Conservation (phyloP, 2,329 filamentous ascomycete genomes). For the Arthrobotrys musiformis region DNA sequence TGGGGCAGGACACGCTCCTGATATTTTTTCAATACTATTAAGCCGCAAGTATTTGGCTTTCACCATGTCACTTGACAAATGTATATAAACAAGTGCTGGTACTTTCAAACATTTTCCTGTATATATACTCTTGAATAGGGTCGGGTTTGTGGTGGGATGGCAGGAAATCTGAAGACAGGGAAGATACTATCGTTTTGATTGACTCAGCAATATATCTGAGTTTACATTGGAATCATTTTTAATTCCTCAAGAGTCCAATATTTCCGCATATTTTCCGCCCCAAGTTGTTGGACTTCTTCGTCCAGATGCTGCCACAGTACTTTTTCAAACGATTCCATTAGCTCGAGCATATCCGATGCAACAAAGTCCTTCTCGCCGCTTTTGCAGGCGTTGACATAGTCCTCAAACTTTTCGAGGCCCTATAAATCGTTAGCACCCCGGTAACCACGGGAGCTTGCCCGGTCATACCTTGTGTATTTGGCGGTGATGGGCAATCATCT, state of each 20-base stretch:
- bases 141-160: no score
- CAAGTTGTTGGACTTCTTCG: conserved; percentile 80
- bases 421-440: neutral
- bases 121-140: conserved; percentile 3
- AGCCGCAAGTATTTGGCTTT: neutral
- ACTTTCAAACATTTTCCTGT: conserved; percentile 27
- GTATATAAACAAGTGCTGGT: conserved; percentile 36
- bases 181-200: neutral
- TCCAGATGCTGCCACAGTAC: conserved; percentile 86
- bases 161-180: neutral
- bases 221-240: conserved; percentile 45
- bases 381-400: conserved; percentile 73
- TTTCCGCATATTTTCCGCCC: conserved; percentile 86
- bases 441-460: neutral
- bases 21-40: neutral
- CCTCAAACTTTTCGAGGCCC: conserved; percentile 73
- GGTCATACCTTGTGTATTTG: conserved; percentile 74
- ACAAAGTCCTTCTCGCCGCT: conserved; percentile 72
- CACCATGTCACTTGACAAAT: conserved; percentile 16
- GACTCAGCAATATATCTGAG: neutral
- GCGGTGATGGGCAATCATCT: conserved; percentile 75
- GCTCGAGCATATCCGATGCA: conserved; percentile 70
- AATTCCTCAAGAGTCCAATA: conserved; percentile 80
- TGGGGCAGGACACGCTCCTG: neutral
- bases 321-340: conserved; percentile 80